Evolutionary conservation across 1,284 basidiomycete genomes (phyloP).

Genomic region (Marasmius tenuissimus): DNA sequence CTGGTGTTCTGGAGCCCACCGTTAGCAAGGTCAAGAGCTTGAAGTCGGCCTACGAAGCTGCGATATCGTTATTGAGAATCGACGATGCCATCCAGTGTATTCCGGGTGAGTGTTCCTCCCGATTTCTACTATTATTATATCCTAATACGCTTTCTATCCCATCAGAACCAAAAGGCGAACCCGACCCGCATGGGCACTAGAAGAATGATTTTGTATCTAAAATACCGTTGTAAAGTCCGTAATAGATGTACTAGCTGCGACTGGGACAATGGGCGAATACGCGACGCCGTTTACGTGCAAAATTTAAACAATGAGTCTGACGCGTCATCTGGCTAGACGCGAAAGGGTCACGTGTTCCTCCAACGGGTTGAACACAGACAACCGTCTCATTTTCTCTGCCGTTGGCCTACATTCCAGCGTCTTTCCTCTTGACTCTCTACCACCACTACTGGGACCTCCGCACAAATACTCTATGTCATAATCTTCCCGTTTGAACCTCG

Average conservation of each 20-base stretch:
- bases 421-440: background rate
- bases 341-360: background rate
- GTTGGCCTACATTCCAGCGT: background rate
- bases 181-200: conserved; percentile 58
- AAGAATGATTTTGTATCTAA: background rate
- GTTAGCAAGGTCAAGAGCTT: conserved; percentile 96
- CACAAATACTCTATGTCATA: conserved; percentile 6
- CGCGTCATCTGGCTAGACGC: background rate
- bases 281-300: no score
- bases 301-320: background rate
- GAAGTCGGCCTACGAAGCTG: conserved; percentile 96
- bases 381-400: background rate
- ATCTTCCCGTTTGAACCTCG: background rate
- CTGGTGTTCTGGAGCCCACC: conserved; percentile 95
- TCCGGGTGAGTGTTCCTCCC: conserved; percentile 53
- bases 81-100: conserved; percentile 91
- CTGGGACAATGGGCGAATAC: no score
- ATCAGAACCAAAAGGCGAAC: conserved; percentile 70
- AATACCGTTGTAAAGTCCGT: background rate
- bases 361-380: background rate
- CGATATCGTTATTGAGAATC: conserved; percentile 92
- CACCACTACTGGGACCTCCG: background rate
- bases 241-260: background rate
- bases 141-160: conserved; percentile 23
- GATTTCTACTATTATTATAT: conserved; percentile 7